Base-by-base conservation (phyloP, 139 green algal species). In the Auxenochlorella pyrenoidosa region DNA sequence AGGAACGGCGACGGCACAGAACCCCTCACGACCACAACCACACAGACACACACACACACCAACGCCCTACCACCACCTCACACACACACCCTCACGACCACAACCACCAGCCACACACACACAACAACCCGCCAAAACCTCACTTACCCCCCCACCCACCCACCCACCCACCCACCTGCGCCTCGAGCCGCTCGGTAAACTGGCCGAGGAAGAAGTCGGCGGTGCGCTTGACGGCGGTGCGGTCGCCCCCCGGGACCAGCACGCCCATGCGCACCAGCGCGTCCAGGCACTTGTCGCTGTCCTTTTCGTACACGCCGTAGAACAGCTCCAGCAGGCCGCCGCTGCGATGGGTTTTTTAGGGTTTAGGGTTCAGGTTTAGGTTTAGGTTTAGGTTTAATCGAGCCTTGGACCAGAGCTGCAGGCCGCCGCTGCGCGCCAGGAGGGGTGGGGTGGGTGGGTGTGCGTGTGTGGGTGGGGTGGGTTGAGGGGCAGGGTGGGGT, bases 171-270 rank as follows among this genome's bases (percentile, higher is more conserved):
- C 41, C 78, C 83, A 87, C 88, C 82, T 96, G 91, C 75, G 89
- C 85, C 80, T 94, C 72, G 86, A 98, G 90, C 47, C 92, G 86
- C 63, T 94, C 89, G 65, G 97, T 86, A 89, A 99, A 99, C 59
- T 87, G 92, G 32, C 94, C 94, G 38, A 99, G 94, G 95, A 99
- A 99, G 95, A 99, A 99, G 72, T 98, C 92, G 18, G 95, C 98
- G 18, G 98, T 99, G 44, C 98, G 89, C 38, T 94, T 90, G 19
- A 99, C 93, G 15, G 98, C 93, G 22, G 94, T 97, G 38, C 85
- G 88, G 92, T 99, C 98, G 30, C 94, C 94, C 12, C 92, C 94
- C 3, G 93, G 91, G 63, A 99, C 93, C 34, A 99, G 94, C 77
- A 99, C 97, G n/a, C 96, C 96, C 97, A 99, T 98, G 59, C 91